phyloP scores from a whole-genome alignment of 108 stramenopile genomes.

The Hondaea fermentalgiana region DNA sequence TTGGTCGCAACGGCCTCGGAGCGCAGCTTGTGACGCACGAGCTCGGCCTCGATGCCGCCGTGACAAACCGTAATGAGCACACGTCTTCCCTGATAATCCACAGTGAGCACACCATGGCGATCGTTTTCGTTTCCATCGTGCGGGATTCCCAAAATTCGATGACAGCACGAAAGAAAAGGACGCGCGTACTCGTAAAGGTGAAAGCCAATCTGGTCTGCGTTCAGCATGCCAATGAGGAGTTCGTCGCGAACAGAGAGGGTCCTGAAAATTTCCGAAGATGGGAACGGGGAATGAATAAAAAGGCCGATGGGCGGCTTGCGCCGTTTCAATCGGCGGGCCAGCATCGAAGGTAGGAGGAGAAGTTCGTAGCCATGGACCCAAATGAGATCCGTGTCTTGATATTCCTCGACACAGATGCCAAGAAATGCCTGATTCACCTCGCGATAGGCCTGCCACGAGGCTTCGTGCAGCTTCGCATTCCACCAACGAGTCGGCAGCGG shows the following conservation, averaged over 20 bases:
- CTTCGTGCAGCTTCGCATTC: conserved; percentile 69
- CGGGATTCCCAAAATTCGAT: conserved; percentile 59
- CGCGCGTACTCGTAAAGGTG: conserved; percentile 64
- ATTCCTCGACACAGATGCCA: conserved; percentile 53
- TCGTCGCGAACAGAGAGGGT: conserved; percentile 52
- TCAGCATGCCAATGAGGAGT: conserved; percentile 57
- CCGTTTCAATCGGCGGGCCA: conserved; percentile 27
- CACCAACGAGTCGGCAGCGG: conserved; percentile 42
- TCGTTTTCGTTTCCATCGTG: conserved; percentile 71
- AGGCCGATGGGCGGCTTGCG: conserved; percentile 44
- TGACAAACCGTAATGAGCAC: conserved; percentile 23
- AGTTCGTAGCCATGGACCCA: conserved; percentile 65
- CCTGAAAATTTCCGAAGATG: conserved; percentile 59
- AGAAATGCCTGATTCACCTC: conserved; percentile 48
- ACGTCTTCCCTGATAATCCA: conserved; percentile 2
- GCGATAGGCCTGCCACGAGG: conserved; percentile 63
- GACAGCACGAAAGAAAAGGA: conserved; percentile 56
- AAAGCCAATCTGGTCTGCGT: conserved; percentile 60
- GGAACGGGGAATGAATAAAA: conserved; percentile 64
- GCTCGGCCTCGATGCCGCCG: conserved; percentile 7
- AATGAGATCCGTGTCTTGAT: conserved; percentile 56
- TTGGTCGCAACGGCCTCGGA: neutral
- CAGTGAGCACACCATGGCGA: neutral
- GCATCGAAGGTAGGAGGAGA: conserved; percentile 51
- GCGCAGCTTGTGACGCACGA: neutral